phyloP scores from a whole-genome alignment of 1,284 basidiomycete species.

The Puccinia coronata region DNA sequence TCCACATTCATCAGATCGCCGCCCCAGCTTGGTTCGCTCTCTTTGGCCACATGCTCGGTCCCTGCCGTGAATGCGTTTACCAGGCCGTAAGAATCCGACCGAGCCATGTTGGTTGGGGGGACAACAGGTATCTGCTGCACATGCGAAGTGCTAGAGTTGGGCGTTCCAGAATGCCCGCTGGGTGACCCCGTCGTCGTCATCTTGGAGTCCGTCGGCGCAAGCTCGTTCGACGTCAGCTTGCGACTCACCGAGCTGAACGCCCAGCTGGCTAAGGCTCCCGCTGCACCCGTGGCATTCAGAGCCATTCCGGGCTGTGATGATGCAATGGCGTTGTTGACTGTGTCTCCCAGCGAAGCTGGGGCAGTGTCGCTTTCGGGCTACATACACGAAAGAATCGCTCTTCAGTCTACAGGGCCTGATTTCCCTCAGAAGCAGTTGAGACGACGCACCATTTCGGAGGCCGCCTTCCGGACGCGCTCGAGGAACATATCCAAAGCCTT shows the following conservation, averaged over 20 bases:
- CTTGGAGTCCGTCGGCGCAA: constrained; percentile 60
- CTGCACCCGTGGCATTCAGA: constrained; percentile 81
- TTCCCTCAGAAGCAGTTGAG: not conserved
- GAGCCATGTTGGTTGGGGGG: not conserved
- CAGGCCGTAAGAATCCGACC: not conserved
- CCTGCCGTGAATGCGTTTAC: constrained; percentile 2
- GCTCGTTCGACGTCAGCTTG: constrained; percentile 14
- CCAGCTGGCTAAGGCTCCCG: constrained; percentile 87
- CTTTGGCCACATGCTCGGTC: constrained; percentile 59
- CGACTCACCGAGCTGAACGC: constrained; percentile 78
- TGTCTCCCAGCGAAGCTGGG: constrained; percentile 22
- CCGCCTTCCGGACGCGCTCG: constrained; percentile 45
- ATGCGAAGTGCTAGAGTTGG: constrained; percentile 54
- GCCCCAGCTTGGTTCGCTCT: constrained; percentile 64
- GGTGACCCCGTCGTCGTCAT: constrained; percentile 69
- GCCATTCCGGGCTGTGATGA: constrained; percentile 66
- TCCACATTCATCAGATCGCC: constrained; percentile 86
- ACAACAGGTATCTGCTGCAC: not conserved
- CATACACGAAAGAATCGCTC: not conserved
- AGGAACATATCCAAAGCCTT: constrained; percentile 64
- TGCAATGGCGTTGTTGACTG: constrained; percentile 47
- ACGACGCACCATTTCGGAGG: constrained; percentile 44
- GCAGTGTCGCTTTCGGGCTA: constrained; percentile 34
- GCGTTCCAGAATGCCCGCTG: constrained; percentile 56
- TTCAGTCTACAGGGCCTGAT: not conserved